Evolutionary conservation across 106 monocot genomes (phyloP).

Genomic region (Dendrobium nobile): DNA sequence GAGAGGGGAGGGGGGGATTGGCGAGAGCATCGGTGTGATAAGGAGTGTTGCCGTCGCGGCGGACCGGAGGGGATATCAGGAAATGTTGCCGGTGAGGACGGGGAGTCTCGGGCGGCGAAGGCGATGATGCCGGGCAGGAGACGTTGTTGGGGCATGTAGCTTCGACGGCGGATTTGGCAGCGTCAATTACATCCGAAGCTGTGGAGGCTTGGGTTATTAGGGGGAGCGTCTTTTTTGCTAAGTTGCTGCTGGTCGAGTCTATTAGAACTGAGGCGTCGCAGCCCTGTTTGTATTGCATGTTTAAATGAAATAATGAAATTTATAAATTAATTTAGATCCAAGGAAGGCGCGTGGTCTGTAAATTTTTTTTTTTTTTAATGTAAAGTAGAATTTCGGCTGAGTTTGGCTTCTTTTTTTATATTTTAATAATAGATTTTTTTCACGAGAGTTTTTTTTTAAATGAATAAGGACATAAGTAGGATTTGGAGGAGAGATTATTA

Average conservation of each 20-base stretch:
- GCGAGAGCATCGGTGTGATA: slow-evolving; percentile 6
- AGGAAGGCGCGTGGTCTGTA: too few species aligned
- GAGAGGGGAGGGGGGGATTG: slow-evolving; percentile 24
- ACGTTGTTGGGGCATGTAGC: slow-evolving; percentile 26
- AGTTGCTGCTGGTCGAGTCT: slow-evolving; percentile 16
- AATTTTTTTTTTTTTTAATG: too few species aligned
- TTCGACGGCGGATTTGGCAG: slow-evolving; percentile 32
- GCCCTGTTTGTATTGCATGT: slow-evolving; percentile 28
- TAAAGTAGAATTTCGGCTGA: too few species aligned
- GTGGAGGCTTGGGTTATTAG: slow-evolving; percentile 44
- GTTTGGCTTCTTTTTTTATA: too few species aligned
- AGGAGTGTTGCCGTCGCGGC: slow-evolving; percentile 33
- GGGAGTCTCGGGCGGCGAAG: slow-evolving; percentile 46
- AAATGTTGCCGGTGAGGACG: slow-evolving; percentile 18
- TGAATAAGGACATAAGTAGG: too few species aligned
- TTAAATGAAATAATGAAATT: not conserved
- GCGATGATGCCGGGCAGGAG: slow-evolving; percentile 53
- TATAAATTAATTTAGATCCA: too few species aligned
- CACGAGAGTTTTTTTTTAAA: too few species aligned
- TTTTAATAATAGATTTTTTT: too few species aligned
- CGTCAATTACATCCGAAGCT: slow-evolving; percentile 51
- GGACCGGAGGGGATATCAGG: slow-evolving; percentile 37
- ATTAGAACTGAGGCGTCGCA: slow-evolving; percentile 46
- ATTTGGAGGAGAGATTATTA: too few species aligned
- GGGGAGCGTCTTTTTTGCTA: slow-evolving; percentile 24